Evolutionary conservation across 2,329 filamentous ascomycete species (phyloP), one percentile per base, ranked within the genome.

Genomic region (Trichoderma pleuroti): DNA sequence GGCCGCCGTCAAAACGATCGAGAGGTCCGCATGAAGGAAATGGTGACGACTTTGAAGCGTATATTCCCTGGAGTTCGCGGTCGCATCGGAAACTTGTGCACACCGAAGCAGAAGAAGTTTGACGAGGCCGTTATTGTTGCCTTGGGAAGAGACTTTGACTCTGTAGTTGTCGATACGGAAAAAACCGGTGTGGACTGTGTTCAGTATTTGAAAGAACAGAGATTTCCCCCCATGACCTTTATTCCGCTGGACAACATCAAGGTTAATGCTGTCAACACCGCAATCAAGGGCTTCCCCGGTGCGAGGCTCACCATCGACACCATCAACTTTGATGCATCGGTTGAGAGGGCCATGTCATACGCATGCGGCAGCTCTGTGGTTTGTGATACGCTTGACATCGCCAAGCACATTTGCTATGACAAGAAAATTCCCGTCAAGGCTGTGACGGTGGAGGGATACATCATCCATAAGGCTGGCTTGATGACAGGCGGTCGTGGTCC

Each of bases 241-340:
- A 94, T 98, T 73, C 96, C 96, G 1, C 86, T 99, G 21, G 96
- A 99, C 84, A 98, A 97, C 66, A 97, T 99, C 80, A 97, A 98
- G 77, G 94, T 98, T 78, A 94, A 93, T 79, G 90, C 93, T 12
- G 89, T 96, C 71, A 97, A 97, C 78, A 92, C 93, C 6, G 94
- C 93, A 72, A 85, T 99, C 74, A 98, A 98, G 81, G 93, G 94
- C 32, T 91, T 97, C 79, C 87, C 93, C 69, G 92, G 93, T 49
- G 93, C 92, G 80, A 90, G 95, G 9, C 87, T 98, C 71, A 97
- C 95, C 0, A 97, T 99, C 73, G 96, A 99, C 79, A 97, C 94
- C 0, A 95, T 99, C 76, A 94, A 97, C 77, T 99, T 96, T 77
- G 96, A 98, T 76, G 87, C 91, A 4, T 89, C 91, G 1, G 88